Evolutionary conservation across 371 early-diverging fungal species (phyloP), one percentile per base, ranked within the genome.

Genomic region (Circinella minor): DNA sequence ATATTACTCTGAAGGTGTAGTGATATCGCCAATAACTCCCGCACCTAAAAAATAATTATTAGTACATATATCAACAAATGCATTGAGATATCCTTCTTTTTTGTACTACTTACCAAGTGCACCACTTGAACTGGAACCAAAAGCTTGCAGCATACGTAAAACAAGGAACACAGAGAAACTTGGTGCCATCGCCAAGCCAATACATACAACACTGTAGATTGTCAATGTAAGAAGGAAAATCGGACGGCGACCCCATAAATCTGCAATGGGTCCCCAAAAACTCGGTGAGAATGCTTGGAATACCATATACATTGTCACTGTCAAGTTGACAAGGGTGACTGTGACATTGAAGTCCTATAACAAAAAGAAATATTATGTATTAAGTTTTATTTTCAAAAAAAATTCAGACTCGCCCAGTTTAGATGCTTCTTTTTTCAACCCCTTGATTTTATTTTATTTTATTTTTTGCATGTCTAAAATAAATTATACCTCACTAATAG

Each of bases 61-160:
- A 27, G 27, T 27, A 27, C 27, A 27, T 27, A 27, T 27, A 27
- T 27, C 27, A 2, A 27, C 27, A 27, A 27, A 27, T 27, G 0
- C 27, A 27, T 11, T 47, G 47, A 11, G 11, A 3, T 47, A 47
- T 55, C 27, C 27, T 0, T 34, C 34, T 27, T 60, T 60, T 20
- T 13, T 27, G 13, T 13, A 43, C 11, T 43, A 43, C 43, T 9
- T 43, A 68, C 90, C 90, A 4, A 91, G 79, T 0, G 88, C 79
- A 47, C 88, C 77, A 7, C 86, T 87, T 1, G 90, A 87, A 47
- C 87, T 86, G 4, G 86, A 72, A 0, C 90, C 89, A 14, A 83
- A 83, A 2, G 88, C 80, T 70, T 90, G 91, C 39, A 90, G 69
- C 49, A 87, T 75, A 4, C 91, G 87, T 67, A 86, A 79, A 20